phyloP scores from a whole-genome alignment of 345 rosid species.

The Pugionium dolabratum region DNA sequence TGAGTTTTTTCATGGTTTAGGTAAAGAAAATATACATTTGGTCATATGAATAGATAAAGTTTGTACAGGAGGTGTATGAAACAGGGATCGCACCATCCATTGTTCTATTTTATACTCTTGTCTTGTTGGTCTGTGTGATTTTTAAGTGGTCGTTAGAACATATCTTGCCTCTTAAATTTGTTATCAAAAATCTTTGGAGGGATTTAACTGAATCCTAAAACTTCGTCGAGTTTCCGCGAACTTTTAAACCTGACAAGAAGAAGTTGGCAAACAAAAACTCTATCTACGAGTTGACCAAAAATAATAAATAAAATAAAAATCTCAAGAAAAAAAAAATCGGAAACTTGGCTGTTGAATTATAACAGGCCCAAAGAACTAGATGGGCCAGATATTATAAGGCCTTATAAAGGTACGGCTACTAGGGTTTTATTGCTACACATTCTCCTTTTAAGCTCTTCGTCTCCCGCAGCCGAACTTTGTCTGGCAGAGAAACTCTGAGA shows the following conservation, averaged over 20 bases:
- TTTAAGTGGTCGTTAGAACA: conserved; percentile 21
- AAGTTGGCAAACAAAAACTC: too few relatives aligned
- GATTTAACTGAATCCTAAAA: too few relatives aligned
- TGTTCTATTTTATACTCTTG: conserved; percentile 12
- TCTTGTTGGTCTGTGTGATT: conserved; percentile 19
- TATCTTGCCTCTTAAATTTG: not conserved
- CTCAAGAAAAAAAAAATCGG: not conserved
- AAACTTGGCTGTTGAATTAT: not conserved
- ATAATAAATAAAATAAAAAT: too few relatives aligned
- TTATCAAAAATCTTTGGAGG: too few relatives aligned
- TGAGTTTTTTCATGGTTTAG: conserved; percentile 28
- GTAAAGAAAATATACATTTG: conserved; percentile 14
- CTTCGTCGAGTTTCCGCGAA: too few relatives aligned
- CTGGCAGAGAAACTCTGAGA: conserved; percentile 10
- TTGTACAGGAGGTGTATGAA: conserved; percentile 22
- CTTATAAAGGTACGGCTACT: not conserved
- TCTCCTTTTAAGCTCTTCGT: not conserved
- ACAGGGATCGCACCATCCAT: conserved; percentile 15
- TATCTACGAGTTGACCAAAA: too few relatives aligned
- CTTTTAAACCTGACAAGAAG: too few relatives aligned
- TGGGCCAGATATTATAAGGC: conserved; percentile 18
- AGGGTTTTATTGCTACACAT: not conserved
- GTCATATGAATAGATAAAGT: conserved; percentile 28
- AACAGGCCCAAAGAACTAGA: not conserved
- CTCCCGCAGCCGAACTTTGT: conserved; percentile 19